Evolutionary conservation across 345 rosid genomes (phyloP), one percentile per base, ranked within the genome.

Genomic region (Orychophragmus violaceus): DNA sequence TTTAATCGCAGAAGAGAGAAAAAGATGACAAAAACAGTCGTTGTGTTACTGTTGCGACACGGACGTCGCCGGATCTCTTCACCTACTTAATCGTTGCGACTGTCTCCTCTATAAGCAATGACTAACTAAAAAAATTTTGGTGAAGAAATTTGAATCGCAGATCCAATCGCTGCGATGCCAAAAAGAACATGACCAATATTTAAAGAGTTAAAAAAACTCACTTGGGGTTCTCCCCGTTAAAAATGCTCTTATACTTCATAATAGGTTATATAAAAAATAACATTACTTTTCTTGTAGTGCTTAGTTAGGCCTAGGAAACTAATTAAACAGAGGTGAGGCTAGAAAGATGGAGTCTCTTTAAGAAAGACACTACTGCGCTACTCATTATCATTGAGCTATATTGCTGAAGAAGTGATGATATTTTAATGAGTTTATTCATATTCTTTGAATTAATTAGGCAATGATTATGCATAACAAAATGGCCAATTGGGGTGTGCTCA

Each of bases 271-370:
- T 46, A 46, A 2, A 42, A 9, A 49, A 51, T 10, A 14, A 6
- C 22, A 24, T 12, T 21, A 22, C 29, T 2, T 14, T 44, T 8
- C 35, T 23, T 51, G 12, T 48, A 59, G 55, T 70, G 62, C 27
- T 29, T 16, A n/a, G 25, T 25, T n/a, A 41, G 54, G 74, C 68
- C 48, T 51, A 52, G n/a, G 57, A 4, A 13, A 32, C 54, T 52
- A 62, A 53, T 53, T 62, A 51, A 42, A 52, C 56, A 70, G 16
- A 70, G 46, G 7, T n/a, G 16, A 44, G 41, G 63, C 64, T 53
- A 62, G 29, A 62, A 55, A 62, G 49, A 62, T 63, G 24, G 11
- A 54, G 64, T 71, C 13, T 18, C 51, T 69, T 48, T 25, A 24
- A 41, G 6, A 54, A 45, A 62, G 2, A 55, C 46, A 33, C 23